phyloP scores from a whole-genome alignment of 2,329 filamentous ascomycete species.

The Ciborinia camelliae region DNA sequence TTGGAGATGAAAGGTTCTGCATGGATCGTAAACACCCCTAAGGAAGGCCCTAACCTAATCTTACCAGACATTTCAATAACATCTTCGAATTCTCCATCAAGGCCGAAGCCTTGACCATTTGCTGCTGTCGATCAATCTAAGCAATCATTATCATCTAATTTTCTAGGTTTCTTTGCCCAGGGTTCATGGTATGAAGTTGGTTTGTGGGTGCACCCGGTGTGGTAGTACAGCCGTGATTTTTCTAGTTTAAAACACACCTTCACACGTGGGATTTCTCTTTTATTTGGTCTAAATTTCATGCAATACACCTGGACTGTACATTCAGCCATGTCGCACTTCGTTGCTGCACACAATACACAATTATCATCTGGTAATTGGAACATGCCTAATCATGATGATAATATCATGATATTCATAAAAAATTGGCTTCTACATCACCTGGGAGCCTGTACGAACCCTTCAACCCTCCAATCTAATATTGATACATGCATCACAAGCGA shows the following conservation, averaged over 20 bases:
- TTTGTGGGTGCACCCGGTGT: constrained; percentile 13
- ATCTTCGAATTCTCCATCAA: constrained; percentile 18
- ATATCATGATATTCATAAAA: too few relatives aligned
- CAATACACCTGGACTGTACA: constrained; percentile 16
- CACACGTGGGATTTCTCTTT: constrained; percentile 17
- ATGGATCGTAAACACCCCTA: constrained; percentile 15
- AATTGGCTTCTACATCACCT: not conserved
- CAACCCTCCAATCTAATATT: constrained; percentile 14
- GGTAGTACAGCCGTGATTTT: constrained; percentile 16
- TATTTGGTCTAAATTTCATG: constrained; percentile 14
- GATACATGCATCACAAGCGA: constrained; percentile 16
- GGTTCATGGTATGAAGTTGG: constrained; percentile 19
- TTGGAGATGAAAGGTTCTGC: constrained; percentile 14
- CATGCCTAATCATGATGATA: constrained; percentile 2
- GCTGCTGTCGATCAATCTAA: constrained; percentile 19
- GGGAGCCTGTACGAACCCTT: not conserved
- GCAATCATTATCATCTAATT: constrained; percentile 12
- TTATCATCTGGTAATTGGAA: constrained; percentile 8
- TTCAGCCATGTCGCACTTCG: constrained; percentile 10
- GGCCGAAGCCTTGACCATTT: constrained; percentile 19
- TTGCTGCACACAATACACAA: constrained; percentile 1
- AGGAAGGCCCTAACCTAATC: too few relatives aligned
- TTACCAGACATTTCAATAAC: constrained; percentile 7
- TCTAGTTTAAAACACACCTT: constrained; percentile 5
- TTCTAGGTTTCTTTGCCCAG: not conserved